Base-by-base conservation (phyloP, 768 basidiomycete species). In the Boletus fagicola region DNA sequence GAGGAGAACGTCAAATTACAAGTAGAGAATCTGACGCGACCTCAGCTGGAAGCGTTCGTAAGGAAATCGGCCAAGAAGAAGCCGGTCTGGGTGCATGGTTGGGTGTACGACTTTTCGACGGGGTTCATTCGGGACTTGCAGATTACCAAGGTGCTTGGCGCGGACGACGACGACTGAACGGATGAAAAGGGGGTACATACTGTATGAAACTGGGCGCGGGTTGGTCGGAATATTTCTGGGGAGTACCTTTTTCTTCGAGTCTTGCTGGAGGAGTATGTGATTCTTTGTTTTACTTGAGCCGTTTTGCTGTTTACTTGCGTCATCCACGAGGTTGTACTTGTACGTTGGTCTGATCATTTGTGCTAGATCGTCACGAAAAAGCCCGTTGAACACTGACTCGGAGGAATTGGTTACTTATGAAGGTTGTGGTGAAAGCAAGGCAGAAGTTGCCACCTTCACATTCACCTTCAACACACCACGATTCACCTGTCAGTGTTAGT, bases 51-150 rank as follows among this genome's bases (percentile, higher is more conserved):
- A 18, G 38, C 38, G 18, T 39, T n/a, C 38, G 38, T 39, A 18
- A 39, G 9, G 38, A 39, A 39, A 39, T n/a, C 7, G 8, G 38
- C 16, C 38, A 39, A 18, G 18, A 8, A 38, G 38, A 65, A 75
- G 67, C 74, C 81, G 11, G 76, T 87, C n/a, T 77, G 74, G 73
- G 79, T 90, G 35, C 88, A 90, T 60, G 88, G 88, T 38, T 88
- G 83, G 86, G 81, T 90, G 15, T 88, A 87, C 64, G 81, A 87
- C 40, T 73, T 90, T 59, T 76, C 76, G 39, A 78, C 73, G 38
- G 89, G 88, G 9, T 72, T 74, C 53, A 66, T 90, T 64, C 76
- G 72, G 65, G 87, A 90, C 63, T 70, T 91, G 58, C 65, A 75
- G 6, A 65, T 87, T 49, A 75, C 82, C 38, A n/a, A 39, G 38